phyloP scores from a whole-genome alignment of 2,329 filamentous ascomycete species.

The Geosmithia putterillii region DNA sequence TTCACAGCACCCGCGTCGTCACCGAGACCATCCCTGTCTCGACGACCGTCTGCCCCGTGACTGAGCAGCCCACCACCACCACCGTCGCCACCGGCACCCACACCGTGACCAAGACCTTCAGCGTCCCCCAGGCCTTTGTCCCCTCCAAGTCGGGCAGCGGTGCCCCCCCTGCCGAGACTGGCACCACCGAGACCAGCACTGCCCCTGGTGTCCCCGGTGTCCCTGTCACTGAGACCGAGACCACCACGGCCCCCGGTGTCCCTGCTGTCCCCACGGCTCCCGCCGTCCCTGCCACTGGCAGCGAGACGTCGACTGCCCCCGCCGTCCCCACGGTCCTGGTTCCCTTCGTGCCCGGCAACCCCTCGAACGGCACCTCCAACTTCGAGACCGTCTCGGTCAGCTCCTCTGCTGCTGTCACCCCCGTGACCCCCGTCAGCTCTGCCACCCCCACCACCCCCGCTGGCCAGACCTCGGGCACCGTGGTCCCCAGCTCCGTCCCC shows the following conservation, averaged over 20 bases:
- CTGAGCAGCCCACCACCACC: constrained; percentile 3
- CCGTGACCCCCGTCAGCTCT: constrained; percentile 2
- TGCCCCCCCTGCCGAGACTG: not conserved
- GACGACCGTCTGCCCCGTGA: constrained; percentile 20
- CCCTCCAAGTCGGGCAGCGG: not conserved
- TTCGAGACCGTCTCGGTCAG: constrained; percentile 3
- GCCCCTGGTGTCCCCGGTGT: not conserved
- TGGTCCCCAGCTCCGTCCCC: constrained; percentile 6
- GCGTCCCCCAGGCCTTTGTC: not conserved
- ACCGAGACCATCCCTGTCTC: constrained; percentile 14
- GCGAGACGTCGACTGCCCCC: constrained; percentile 1
- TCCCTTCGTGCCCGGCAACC: not conserved
- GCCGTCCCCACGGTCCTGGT: not conserved
- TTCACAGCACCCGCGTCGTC: constrained; percentile 1
- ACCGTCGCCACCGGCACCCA: constrained; percentile 2
- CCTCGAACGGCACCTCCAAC: not conserved
- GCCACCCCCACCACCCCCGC: constrained; percentile 4
- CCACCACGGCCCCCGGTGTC: not conserved
- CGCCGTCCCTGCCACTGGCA: not conserved
- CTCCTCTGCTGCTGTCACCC: not conserved
- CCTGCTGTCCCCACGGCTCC: not conserved
- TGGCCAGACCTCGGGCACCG: not conserved
- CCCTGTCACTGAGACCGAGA: not conserved
- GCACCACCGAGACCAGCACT: not conserved
- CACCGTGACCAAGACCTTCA: constrained; percentile 2